Base-by-base conservation (phyloP, 2,329 filamentous ascomycete genomes). In the Stagonosporopsis tanaceti region DNA sequence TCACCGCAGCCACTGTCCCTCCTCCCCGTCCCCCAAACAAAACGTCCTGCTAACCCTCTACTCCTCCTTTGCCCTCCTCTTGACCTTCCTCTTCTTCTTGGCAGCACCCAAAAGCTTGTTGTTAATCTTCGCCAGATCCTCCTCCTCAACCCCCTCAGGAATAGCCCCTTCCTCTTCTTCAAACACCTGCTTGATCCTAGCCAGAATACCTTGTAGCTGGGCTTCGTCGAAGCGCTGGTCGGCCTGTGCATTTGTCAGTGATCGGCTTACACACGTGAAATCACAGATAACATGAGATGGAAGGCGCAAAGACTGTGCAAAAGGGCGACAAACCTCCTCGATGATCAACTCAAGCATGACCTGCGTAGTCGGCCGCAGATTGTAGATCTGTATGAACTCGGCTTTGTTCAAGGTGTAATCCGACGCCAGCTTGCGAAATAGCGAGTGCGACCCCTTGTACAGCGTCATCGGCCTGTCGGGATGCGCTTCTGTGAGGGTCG, bases 321-420 rank as follows among this genome's bases (percentile, higher is more conserved):
- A 3, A 20, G 20, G 20, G 20, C 20, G 40, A 59, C 65, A 6
- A 60, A 74, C 72, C 61, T 77, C 75, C 47, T 77, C 74, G 28
- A 77, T 64, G 8, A 77, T 63, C 22, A 75, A 28, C 24, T 76
- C 71, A 1, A 77, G 55, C 64, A 69, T 70, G 17, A 74, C 66
- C 30, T 69, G 62, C 6, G 66, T 71, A 6, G 50, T 65, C 0
- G 75, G 74, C 1, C 71, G 59, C 52, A 76, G 42, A 46, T 77
- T 76, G 50, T 75, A 73, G 8, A 77, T 61, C 59, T 76, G 73
- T n/a, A 77, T 59, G 57, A 74, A 76, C 65, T 77, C 75, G 0
- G 72, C 71, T 50, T 76, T 75, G 38, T 77, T 76, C 15, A 77
- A 55, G 0, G 66, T 54, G 47, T 72, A 76, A 12, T 69, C 64